These are phyloP conservation scores for Bocquillonia castaneifolia DNA, from an alignment of 441 rosid genomes.

Conservation along the genomic window DNA sequence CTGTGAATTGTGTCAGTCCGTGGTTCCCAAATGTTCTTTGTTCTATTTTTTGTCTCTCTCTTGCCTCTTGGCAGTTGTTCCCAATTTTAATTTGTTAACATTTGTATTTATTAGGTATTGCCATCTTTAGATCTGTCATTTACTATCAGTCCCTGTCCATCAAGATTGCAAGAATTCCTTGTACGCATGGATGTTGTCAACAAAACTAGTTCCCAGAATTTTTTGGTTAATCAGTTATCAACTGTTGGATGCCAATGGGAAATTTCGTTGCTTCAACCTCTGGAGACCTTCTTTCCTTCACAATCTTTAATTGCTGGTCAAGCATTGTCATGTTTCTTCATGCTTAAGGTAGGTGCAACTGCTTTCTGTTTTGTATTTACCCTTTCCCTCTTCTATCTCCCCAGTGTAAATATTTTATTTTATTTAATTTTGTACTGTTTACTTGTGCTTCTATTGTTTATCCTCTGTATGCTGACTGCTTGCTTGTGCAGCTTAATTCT, in stretches of 20 bases:
- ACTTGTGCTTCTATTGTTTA: neutral
- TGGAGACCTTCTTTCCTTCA: conserved; percentile 59
- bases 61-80: no score
- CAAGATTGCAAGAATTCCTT: conserved; percentile 76
- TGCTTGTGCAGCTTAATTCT: neutral
- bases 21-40: no score
- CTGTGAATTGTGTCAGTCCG: no score
- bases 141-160: conserved; percentile 77
- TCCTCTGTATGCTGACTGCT: neutral
- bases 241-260: conserved; percentile 78
- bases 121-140: conserved; percentile 85
- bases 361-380: neutral
- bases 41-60: no score
- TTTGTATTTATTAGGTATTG: conserved; percentile 47
- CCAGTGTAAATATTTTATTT: neutral
- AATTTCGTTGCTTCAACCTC: conserved; percentile 72
- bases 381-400: neutral
- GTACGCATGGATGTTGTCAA: conserved; percentile 85
- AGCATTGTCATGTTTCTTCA: conserved; percentile 77
- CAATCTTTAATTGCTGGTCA: conserved; percentile 67
- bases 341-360: conserved; percentile 56
- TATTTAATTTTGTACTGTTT: neutral
- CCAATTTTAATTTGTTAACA: conserved; percentile 15
- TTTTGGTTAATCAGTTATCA: conserved; percentile 78
- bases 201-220: conserved; percentile 58